Conservation (phyloP, 2,329 filamentous ascomycete genomes). For the Aspergillus tubingensis region DNA sequence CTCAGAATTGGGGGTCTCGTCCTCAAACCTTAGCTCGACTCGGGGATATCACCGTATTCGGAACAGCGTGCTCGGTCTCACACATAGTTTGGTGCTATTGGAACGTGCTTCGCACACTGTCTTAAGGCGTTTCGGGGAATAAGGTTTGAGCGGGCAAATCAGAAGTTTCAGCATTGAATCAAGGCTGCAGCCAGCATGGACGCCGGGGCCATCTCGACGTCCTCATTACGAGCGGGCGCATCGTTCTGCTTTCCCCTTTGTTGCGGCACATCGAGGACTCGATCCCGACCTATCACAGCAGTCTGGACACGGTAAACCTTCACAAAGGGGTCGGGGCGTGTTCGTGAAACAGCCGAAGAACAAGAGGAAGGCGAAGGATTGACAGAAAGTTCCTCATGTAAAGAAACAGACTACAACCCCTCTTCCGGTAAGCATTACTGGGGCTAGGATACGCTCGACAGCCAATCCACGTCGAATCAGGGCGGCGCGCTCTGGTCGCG, state of each 20-base stretch:
- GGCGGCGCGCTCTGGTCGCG: background rate
- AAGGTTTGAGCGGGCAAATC: conserved; percentile 19
- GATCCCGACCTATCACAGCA: conserved; percentile 2
- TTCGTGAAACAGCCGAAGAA: conserved; percentile 2
- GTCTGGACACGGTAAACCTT: conserved; percentile 1
- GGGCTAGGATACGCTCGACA: background rate
- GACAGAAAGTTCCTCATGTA: conserved; percentile 1
- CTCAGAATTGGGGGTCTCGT: conserved; percentile 16
- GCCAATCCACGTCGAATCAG: background rate
- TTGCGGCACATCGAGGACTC: background rate
- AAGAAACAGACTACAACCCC: conserved; percentile 1
- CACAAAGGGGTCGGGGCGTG: conserved; percentile 1
- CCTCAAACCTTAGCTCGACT: conserved; percentile 20
- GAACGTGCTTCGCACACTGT: conserved; percentile 18
- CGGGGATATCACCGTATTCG: conserved; percentile 27
- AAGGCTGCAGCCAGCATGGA: conserved; percentile 10
- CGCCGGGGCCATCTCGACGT: conserved; percentile 2
- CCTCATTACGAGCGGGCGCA: background rate
- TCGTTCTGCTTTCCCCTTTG: background rate
- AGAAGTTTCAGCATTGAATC: conserved; percentile 12
- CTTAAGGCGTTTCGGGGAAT: conserved; percentile 11
- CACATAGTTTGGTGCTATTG: conserved; percentile 12
- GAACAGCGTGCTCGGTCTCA: conserved; percentile 17
- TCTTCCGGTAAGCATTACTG: conserved; percentile 4
- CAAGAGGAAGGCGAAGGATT: conserved; percentile 8